A percentile compares a stretch with the other conserved stretches of the same genome.
phyloP scores from a whole-genome alignment of 1,139 yeast species.

The Lodderomyces orthopsilosis region DNA sequence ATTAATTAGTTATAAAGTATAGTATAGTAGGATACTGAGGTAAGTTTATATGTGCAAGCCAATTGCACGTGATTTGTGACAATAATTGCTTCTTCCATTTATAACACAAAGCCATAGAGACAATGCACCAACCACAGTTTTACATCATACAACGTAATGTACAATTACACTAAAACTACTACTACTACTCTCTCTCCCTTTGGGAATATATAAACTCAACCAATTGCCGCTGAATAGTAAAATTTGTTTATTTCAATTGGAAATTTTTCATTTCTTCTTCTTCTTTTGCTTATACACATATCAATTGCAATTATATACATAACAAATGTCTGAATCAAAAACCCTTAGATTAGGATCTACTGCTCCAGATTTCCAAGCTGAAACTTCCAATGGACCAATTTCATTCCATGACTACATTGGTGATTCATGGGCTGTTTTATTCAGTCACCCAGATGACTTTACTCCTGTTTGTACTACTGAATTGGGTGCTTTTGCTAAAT shows the following conservation, averaged over 20 bases:
- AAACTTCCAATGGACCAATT: conserved; percentile 71
- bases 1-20: too few species aligned
- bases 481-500: conserved; percentile 81
- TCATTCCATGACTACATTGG: conserved; percentile 76
- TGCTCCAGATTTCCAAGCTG: conserved; percentile 79
- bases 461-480: conserved; percentile 92
- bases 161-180: not conserved
- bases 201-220: not conserved
- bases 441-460: conserved; percentile 86
- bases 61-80: conserved; percentile 1
- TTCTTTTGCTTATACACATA: not conserved
- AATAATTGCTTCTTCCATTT: not conserved
- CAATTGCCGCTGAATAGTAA: not conserved
- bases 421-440: conserved; percentile 73
- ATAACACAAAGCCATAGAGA: not conserved
- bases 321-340: conserved; percentile 1
- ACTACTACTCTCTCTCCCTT: not conserved
- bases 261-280: not conserved
- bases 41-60: not conserved
- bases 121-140: not conserved
- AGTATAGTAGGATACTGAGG: too few species aligned
- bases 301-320: not conserved
- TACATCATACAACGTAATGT: not conserved
- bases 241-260: not conserved
- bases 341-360: conserved; percentile 55